Evolutionary conservation across 768 basidiomycete species (phyloP), one percentile per base, ranked within the genome.

Genomic region (Agrocybe pediades): DNA sequence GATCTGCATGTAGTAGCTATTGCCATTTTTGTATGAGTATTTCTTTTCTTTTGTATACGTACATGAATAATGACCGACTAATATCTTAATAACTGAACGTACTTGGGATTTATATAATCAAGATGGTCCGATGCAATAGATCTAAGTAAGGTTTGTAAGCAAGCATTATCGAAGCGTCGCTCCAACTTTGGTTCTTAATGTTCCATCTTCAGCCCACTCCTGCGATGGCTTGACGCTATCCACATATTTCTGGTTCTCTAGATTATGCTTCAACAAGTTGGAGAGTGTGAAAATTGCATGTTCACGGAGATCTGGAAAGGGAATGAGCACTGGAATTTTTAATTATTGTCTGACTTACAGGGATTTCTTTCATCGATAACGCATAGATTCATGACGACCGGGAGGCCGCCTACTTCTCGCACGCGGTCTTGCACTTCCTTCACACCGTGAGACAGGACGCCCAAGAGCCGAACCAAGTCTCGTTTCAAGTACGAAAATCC

Each of bases 311-410:
- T 92, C 95, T 94, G 64, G 27, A 44, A 53, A 19, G 49, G 50
- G 48, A 53, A 58, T 15, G 36, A 23, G 61, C 45, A 9, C 41
- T 59, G 48, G 45, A 41, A 49, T 23, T n/a, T n/a, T 49, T 41
- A 17, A 11, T 36, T 13, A 21, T 17, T 45, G 62, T 46, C 46
- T 53, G 44, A 84, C 94, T 71, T 68, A 96, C 95, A 95, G 33
- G 95, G 95, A 70, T 95, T 97, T 53, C 87, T 74, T 62, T 95
- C 94, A 66, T 98, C 95, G 23, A 93, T 75, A 16, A 92, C 90
- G 68, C 93, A 95, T 71, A 95, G 76, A 64, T 88, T 90, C 83
- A 97, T 85, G 16, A 96, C 79, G 42, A 92, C 81, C 47, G 86
- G 79, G 54, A 97, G 84, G 42, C 94, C 94, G 20, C 83, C 88